Conservation (phyloP, 306 rosid species). For the Gynostemma pentaphyllum region DNA sequence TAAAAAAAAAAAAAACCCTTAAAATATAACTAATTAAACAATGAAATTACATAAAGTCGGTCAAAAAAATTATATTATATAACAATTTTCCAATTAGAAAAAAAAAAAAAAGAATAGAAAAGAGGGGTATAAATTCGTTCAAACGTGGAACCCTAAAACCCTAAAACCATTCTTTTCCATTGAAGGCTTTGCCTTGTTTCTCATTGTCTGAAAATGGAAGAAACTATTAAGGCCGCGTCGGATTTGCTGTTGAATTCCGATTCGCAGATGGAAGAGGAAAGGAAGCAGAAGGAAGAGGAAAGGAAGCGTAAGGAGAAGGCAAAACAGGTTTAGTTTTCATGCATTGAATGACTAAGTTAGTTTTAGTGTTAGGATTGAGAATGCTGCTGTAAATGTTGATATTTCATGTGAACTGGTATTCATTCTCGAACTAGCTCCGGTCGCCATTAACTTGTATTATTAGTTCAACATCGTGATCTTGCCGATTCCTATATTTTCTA, state of each 20-base stretch:
- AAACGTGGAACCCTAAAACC: too few species aligned
- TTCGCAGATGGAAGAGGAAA: conserved; percentile 52
- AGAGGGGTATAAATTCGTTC: too few species aligned
- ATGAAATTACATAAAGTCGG: too few species aligned
- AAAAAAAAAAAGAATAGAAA: too few species aligned
- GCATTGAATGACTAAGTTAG: not conserved
- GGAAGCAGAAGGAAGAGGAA: conserved; percentile 63
- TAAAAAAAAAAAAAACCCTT: too few species aligned
- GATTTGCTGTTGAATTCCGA: conserved; percentile 16
- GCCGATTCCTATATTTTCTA: not conserved
- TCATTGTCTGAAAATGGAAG: conserved; percentile 11
- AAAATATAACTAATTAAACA: too few species aligned
- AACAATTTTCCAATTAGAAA: too few species aligned
- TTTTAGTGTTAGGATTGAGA: not conserved
- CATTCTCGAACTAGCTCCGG: not conserved
- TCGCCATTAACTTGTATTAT: not conserved
- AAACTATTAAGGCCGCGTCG: conserved; percentile 14
- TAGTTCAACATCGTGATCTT: not conserved
- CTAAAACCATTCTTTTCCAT: too few species aligned
- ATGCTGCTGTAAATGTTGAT: not conserved
- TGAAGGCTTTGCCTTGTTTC: too few species aligned
- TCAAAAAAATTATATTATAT: too few species aligned
- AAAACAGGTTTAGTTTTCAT: conserved; percentile 28
- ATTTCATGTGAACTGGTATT: too few species aligned
- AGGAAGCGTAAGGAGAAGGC: conserved; percentile 62